Conservation (phyloP, 768 basidiomycete species). For the Leccinum variicolor region DNA sequence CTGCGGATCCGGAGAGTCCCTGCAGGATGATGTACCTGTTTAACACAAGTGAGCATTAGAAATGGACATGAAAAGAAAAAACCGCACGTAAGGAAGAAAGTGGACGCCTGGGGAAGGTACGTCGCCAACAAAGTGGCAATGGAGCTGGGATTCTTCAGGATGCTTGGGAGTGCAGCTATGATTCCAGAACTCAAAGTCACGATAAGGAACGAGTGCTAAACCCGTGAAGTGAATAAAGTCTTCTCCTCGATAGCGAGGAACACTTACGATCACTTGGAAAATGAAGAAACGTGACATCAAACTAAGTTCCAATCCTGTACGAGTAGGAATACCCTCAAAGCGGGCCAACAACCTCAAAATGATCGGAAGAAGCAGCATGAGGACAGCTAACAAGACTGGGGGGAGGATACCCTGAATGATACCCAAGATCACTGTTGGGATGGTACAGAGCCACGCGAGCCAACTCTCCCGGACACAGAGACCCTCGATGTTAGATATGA, state of each 20-base stretch:
- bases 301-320: constrained; percentile 79
- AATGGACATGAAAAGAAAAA: background rate
- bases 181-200: constrained; percentile 85
- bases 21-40: constrained; percentile 72
- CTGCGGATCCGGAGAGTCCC: constrained; percentile 74
- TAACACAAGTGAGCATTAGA: background rate
- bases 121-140: constrained; percentile 69
- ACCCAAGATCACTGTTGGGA: constrained; percentile 65
- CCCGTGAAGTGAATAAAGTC: background rate
- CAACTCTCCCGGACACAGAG: constrained; percentile 64
- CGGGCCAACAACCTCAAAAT: constrained; percentile 74
- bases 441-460: constrained; percentile 80
- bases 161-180: constrained; percentile 58
- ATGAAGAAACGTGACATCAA: constrained; percentile 91
- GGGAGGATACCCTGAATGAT: constrained; percentile 90
- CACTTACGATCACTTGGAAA: constrained; percentile 85
- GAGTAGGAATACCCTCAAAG: constrained; percentile 89
- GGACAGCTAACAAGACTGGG: constrained; percentile 79
- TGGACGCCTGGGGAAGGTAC: constrained; percentile 79
- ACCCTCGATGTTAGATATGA: constrained; percentile 73
- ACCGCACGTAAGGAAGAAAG: constrained; percentile 82
- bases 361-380: constrained; percentile 89
- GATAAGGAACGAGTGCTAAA: constrained; percentile 89
- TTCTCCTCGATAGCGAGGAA: background rate
- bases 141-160: constrained; percentile 66